These are phyloP conservation scores for Colletotrichum coccodes DNA, from an alignment of 2,329 filamentous ascomycete species.

Conservation along the genomic window DNA sequence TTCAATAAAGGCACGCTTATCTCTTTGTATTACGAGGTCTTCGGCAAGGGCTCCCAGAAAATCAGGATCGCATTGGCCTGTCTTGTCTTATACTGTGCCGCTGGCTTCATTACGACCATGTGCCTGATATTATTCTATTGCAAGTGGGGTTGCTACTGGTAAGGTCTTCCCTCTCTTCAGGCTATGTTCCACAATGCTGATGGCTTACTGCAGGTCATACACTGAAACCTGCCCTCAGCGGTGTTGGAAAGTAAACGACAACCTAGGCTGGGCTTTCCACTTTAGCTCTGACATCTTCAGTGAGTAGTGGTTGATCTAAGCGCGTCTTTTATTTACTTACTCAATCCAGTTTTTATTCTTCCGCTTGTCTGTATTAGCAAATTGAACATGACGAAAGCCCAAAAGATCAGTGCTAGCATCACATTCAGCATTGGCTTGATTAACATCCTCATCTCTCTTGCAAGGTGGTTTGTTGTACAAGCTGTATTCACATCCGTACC, in stretches of 20 bases:
- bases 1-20: neutral
- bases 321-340: neutral
- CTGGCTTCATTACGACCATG: neutral
- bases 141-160: neutral
- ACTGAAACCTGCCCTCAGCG: neutral
- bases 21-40: neutral
- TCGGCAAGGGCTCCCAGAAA: neutral
- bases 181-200: neutral
- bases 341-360: neutral
- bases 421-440: neutral
- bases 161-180: neutral
- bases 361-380: neutral
- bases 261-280: neutral
- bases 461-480: neutral
- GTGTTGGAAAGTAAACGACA: neutral
- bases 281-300: neutral
- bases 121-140: neutral
- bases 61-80: neutral
- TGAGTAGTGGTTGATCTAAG: neutral
- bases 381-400: neutral
- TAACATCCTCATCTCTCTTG: neutral
- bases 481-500: neutral
- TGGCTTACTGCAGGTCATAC: neutral
- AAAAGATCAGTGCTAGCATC: neutral
- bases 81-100: neutral